Percentiles rank a stretch among this genome's conserved stretches.
These are phyloP conservation scores for Sclerotinia spermophila DNA, from an alignment of 2,329 filamentous ascomycete genomes.

Conservation along the genomic window DNA sequence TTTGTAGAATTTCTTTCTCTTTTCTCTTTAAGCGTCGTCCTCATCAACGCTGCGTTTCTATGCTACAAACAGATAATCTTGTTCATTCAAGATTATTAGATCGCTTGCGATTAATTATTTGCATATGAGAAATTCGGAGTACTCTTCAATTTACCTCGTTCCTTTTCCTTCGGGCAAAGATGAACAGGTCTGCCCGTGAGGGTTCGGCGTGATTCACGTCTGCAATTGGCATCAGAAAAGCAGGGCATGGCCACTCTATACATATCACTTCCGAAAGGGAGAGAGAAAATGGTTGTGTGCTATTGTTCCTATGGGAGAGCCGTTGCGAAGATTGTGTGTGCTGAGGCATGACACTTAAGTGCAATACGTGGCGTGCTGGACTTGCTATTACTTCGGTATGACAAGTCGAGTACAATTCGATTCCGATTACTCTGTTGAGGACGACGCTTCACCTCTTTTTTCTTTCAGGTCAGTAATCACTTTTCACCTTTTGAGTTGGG, in stretches of 20 bases:
- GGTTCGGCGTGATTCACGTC: slow-evolving; percentile 79
- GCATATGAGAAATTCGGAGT: slow-evolving; percentile 99
- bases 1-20: slow-evolving; percentile 4
- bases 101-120: slow-evolving; percentile 28
- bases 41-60: slow-evolving; percentile 94
- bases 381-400: slow-evolving; percentile 28
- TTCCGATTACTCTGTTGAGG: slow-evolving; percentile 41
- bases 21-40: slow-evolving; percentile 61
- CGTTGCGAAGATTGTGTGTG: slow-evolving; percentile 89
- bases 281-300: slow-evolving; percentile 39
- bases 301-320: slow-evolving; percentile 76
- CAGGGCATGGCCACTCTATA: slow-evolving; percentile 49
- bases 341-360: slow-evolving; percentile 71
- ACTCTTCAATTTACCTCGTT: slow-evolving; percentile 67
- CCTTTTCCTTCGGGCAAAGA: slow-evolving; percentile 44
- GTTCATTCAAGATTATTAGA: slow-evolving; percentile 35
- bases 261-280: slow-evolving; percentile 28
- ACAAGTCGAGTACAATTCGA: slow-evolving; percentile 38
- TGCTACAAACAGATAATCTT: slow-evolving; percentile 70
- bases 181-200: slow-evolving; percentile 70
- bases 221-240: slow-evolving; percentile 94
- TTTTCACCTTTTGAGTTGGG: slow-evolving; percentile 24
- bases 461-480: slow-evolving; percentile 29
- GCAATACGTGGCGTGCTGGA: slow-evolving; percentile 83
- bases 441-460: slow-evolving; percentile 36